Conservation (phyloP, 805 yeast species). For the Hemisphaericaspora nanyangensis region DNA sequence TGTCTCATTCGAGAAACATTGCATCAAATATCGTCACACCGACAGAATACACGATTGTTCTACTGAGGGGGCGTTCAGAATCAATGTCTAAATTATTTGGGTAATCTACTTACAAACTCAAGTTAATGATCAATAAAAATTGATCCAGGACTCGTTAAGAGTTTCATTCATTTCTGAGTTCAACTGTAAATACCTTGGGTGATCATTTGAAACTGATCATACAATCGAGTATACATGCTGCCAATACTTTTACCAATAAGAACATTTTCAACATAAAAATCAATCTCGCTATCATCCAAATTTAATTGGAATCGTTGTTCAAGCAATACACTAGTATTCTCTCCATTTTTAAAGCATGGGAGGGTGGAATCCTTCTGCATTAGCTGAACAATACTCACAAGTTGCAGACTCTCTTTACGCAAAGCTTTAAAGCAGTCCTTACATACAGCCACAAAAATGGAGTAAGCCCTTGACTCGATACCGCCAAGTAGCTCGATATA, state of each 20-base stretch:
- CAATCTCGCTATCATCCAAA: constrained; percentile 67
- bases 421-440: constrained; percentile 72
- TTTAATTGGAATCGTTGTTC: constrained; percentile 81
- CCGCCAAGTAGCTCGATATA: constrained; percentile 91
- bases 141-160: no score
- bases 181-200: constrained; percentile 94
- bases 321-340: constrained; percentile 71
- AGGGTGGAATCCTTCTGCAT: constrained; percentile 89
- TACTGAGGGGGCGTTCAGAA: no score
- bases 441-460: constrained; percentile 56
- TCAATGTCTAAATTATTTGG: no score
- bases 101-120: no score
- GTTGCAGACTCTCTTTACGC: constrained; percentile 67
- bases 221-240: constrained; percentile 83
- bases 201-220: constrained; percentile 91
- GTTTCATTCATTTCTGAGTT: no score
- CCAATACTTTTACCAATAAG: constrained; percentile 81
- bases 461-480: constrained; percentile 53
- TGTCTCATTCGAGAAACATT: no score
- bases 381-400: constrained; percentile 80
- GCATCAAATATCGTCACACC: no score
- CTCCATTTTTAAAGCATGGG: constrained; percentile 91
- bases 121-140: no score
- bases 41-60: no score
- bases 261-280: constrained; percentile 72